Evolutionary conservation across 768 basidiomycete species (phyloP).

Genomic region (Trametes punicea): DNA sequence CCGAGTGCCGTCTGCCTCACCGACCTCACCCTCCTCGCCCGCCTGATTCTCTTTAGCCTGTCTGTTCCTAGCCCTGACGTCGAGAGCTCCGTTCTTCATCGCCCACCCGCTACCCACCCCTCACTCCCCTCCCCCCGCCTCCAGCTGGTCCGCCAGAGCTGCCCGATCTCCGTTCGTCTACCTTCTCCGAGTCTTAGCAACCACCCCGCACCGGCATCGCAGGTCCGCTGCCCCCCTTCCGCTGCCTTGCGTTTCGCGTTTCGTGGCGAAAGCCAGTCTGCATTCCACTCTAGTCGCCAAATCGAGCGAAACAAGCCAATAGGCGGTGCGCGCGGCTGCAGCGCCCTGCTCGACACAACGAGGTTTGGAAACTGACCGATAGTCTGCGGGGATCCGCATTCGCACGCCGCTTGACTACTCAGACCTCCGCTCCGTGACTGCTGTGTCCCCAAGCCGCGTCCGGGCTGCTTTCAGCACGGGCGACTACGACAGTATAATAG

Average conservation of each 20-base stretch:
- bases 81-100: not conserved
- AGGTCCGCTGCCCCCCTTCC: not conserved
- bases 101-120: not conserved
- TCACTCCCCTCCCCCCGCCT: not conserved
- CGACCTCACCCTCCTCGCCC: slow-evolving; percentile 14
- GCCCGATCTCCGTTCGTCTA: not conserved
- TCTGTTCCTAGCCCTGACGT: not conserved
- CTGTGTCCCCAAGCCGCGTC: not conserved
- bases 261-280: not conserved
- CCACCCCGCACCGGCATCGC: not conserved
- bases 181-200: not conserved
- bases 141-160: not conserved
- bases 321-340: slow-evolving; percentile 2
- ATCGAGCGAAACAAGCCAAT: slow-evolving; percentile 11
- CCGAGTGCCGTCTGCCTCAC: slow-evolving; percentile 16
- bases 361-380: slow-evolving; percentile 18
- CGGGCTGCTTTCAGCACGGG: slow-evolving; percentile 6
- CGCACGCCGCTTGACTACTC: slow-evolving; percentile 13
- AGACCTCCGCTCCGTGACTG: slow-evolving; percentile 2
- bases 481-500: not conserved
- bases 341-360: slow-evolving; percentile 14
- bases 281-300: slow-evolving; percentile 1
- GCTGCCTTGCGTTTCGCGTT: slow-evolving; percentile 10
- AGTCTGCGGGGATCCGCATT: slow-evolving; percentile 11
- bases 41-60: slow-evolving; percentile 7